These are phyloP conservation scores for Zychaea mexicana DNA, from an alignment of 371 early-diverging fungal genomes.

Conservation along the genomic window DNA sequence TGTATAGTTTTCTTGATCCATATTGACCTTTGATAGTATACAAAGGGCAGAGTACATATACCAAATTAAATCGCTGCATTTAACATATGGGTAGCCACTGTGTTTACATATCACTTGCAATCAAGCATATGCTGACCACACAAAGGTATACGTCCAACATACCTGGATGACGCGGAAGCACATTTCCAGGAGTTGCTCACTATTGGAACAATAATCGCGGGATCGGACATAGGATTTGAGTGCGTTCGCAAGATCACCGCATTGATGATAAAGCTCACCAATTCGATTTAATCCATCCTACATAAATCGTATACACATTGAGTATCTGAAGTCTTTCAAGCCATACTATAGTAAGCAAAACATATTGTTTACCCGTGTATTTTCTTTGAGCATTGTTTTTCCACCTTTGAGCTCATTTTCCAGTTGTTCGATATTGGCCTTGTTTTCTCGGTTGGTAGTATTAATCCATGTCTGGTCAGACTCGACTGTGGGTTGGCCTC, in stretches of 20 bases:
- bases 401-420: slow-evolving; percentile 75
- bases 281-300: slow-evolving; percentile 24
- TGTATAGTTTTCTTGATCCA: slow-evolving; percentile 68
- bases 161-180: slow-evolving; percentile 83
- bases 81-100: no score
- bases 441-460: slow-evolving; percentile 43
- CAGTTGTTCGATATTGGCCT: slow-evolving; percentile 58
- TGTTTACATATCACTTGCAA: no score
- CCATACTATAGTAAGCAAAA: not conserved
- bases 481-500: slow-evolving; percentile 26
- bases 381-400: slow-evolving; percentile 79
- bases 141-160: no score
- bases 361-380: slow-evolving; percentile 68
- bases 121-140: no score
- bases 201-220: slow-evolving; percentile 77
- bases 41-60: no score
- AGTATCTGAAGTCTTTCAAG: no score
- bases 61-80: no score
- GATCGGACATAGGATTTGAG: slow-evolving; percentile 71
- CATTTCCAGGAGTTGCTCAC: slow-evolving; percentile 77
- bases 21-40: no score
- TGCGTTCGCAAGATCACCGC: slow-evolving; percentile 72
- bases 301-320: not conserved
- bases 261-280: slow-evolving; percentile 73
- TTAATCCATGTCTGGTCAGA: slow-evolving; percentile 67